phyloP scores from a whole-genome alignment of 2,329 filamentous ascomycete genomes.

The Aureobasidium sp. region DNA sequence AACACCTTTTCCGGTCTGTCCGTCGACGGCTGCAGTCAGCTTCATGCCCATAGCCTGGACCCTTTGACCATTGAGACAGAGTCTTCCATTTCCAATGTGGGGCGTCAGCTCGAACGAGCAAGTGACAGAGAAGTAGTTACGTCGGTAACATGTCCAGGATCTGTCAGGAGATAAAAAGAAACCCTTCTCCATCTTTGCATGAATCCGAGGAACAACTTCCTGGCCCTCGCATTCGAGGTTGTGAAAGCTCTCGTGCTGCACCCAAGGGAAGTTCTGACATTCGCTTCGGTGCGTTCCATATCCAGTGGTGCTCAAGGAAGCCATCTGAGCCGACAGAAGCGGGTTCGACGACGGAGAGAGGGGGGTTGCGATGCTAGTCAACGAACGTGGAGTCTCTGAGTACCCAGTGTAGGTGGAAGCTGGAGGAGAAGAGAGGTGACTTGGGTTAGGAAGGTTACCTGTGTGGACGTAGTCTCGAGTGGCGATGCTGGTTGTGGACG shows the following conservation, averaged over 20 bases:
- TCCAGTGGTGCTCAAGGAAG: constrained; percentile 17
- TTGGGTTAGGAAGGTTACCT: constrained; percentile 23
- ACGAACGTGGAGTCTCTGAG: constrained; percentile 24
- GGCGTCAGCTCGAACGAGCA: constrained; percentile 68
- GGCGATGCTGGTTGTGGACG: background rate
- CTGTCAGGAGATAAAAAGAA: constrained; percentile 65
- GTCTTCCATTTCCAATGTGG: constrained; percentile 45
- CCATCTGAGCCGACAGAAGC: constrained; percentile 18
- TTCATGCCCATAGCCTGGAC: constrained; percentile 73
- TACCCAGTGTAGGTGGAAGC: constrained; percentile 21
- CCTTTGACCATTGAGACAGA: constrained; percentile 50
- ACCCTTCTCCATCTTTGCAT: constrained; percentile 77
- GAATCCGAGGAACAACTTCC: constrained; percentile 61
- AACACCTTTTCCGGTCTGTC: constrained; percentile 64
- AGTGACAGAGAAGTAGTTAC: constrained; percentile 83
- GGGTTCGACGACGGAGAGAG: constrained; percentile 14
- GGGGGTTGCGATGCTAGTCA: constrained; percentile 18
- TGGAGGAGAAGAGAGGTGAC: constrained; percentile 21
- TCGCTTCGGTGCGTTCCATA: constrained; percentile 21
- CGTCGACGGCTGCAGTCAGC: constrained; percentile 75
- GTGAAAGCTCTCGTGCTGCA: constrained; percentile 42
- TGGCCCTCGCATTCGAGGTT: constrained; percentile 53
- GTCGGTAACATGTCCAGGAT: constrained; percentile 86
- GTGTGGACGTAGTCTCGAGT: constrained; percentile 15
- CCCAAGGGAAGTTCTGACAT: constrained; percentile 36